Evolutionary conservation across 139 green algal genomes (phyloP), one percentile per base, ranked within the genome.

Genomic region (Chlamydomonas sp.): DNA sequence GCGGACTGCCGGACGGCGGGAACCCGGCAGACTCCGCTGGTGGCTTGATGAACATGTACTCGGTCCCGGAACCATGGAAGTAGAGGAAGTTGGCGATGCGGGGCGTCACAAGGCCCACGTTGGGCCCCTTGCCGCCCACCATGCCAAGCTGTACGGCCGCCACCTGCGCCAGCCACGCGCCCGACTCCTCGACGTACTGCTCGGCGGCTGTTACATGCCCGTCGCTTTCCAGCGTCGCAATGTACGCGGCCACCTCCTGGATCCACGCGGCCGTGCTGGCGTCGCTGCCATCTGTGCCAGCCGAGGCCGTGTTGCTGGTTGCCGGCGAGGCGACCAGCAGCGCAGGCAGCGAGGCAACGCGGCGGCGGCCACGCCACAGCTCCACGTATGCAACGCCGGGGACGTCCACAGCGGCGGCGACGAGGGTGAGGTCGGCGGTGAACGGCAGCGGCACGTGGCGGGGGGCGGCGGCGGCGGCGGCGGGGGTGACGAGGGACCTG

Each of bases 121-220:
- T 49, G 31, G 31, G 31, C 31, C 31, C 31, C 31, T 49, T 49
- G 31, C 31, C 31, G 31, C 31, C 31, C 31, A 49, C 31, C 31
- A 85, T 68, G 18, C 80, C 80, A 1, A 59, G 80, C 59, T 85
- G 68, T 10, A 78, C 16, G 16, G 80, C 80, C 58, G 80, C 80
- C 69, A 74, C 3, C 49, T 66, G 49, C 49, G 79, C 79, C 49
- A 85, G 31, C 79, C 79, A 85, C 16, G 61, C n/a, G 67, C 79
- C 79, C 49, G 77, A 57, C 66, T 85, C 79, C 79, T 85, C 79
- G 66, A 85, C 31, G 10, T 68, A 85, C 66, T 85, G 79, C 3
- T 77, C 49, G 14, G 66, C 79, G 17, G 79, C 79, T 5, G 7
- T 17, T 12, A 5, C 5, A n/a, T 85, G 79, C 49, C 66, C 66